These are phyloP conservation scores for Phalaenopsis hybrid DNA, from an alignment of 116 monocot species.

Conservation along the genomic window DNA sequence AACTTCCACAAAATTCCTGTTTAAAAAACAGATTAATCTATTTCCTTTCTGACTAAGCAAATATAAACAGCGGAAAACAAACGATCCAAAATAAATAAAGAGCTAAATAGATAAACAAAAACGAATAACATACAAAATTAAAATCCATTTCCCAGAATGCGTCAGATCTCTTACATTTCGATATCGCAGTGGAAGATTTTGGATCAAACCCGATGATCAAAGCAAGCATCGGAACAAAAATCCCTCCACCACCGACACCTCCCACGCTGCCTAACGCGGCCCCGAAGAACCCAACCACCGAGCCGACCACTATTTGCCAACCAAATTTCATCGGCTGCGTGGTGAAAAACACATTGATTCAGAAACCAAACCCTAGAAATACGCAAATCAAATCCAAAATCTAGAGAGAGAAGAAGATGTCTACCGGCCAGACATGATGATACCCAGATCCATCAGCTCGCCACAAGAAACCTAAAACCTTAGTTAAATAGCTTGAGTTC, in stretches of 20 bases:
- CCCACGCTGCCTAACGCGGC: conserved; percentile 70
- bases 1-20: too few relatives aligned
- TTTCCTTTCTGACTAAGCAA: too few relatives aligned
- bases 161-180: conserved; percentile 41
- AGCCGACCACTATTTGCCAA: conserved; percentile 47
- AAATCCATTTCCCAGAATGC: background rate
- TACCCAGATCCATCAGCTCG: conserved; percentile 32
- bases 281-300: conserved; percentile 50
- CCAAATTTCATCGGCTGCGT: conserved; percentile 40
- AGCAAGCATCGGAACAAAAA: conserved; percentile 71
- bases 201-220: conserved; percentile 62
- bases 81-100: background rate
- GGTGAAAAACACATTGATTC: background rate
- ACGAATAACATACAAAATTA: too few relatives aligned
- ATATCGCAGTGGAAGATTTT: conserved; percentile 58
- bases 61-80: background rate
- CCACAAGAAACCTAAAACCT: conserved; percentile 30
- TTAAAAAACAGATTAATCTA: too few relatives aligned
- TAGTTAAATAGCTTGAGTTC: background rate
- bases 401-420: too few relatives aligned
- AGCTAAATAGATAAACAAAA: background rate
- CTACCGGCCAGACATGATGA: conserved; percentile 72
- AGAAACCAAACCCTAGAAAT: background rate
- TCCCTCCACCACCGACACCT: conserved; percentile 66
- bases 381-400: background rate